Evolutionary conservation across 805 yeast species (phyloP).

Genomic region (Soucietia sequanensis): DNA sequence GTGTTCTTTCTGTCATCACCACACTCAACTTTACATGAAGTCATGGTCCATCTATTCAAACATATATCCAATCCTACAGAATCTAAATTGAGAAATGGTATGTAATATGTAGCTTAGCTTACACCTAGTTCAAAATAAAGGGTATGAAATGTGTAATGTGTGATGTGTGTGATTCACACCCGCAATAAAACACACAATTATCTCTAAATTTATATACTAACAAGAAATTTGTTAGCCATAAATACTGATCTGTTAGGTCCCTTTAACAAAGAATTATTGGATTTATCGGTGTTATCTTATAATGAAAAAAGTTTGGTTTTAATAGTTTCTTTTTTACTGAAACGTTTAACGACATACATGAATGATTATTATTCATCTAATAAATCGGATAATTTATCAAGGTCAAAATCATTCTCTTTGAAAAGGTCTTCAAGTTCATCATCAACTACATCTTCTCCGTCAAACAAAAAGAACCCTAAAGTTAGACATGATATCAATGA

Average conservation of each 20-base stretch:
- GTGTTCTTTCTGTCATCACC: no score
- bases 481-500: neutral
- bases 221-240: constrained; percentile 44
- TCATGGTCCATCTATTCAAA: constrained; percentile 10
- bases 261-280: constrained; percentile 53
- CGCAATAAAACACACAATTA: no score
- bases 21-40: no score
- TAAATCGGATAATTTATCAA: neutral
- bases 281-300: constrained; percentile 47
- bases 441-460: neutral
- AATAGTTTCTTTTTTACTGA: constrained; percentile 39
- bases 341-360: constrained; percentile 28
- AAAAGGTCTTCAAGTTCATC: neutral
- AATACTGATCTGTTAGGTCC: constrained; percentile 56
- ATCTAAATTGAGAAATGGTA: constrained; percentile 15
- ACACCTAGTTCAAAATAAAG: no score
- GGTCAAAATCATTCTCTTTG: neutral
- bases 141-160: no score
- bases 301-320: constrained; percentile 35
- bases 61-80: constrained; percentile 10
- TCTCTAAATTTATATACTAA: no score
- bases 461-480: neutral
- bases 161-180: no score
- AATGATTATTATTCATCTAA: neutral
- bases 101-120: constrained; percentile 4